Evolutionary conservation across 73 alveolate species (phyloP).

Genomic region (Paramecium caudatum): DNA sequence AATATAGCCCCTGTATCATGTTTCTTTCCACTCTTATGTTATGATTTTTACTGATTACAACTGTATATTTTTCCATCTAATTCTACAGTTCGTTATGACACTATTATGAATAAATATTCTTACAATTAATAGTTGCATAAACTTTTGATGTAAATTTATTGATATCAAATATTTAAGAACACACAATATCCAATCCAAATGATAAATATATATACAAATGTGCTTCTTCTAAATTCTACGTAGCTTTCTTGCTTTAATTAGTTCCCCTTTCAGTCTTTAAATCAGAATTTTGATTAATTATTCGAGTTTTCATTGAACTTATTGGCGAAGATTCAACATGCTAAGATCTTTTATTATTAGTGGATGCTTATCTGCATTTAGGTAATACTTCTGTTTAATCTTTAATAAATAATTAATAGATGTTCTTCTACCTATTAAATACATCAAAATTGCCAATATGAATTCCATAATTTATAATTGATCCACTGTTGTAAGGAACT

Average conservation of each 20-base stretch:
- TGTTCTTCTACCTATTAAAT: slow-evolving; percentile 6
- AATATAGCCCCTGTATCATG: slow-evolving; percentile 3
- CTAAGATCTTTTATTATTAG: background rate
- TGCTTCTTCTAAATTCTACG: background rate
- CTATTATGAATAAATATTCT: slow-evolving; percentile 24
- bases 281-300: background rate
- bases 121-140: slow-evolving; percentile 58
- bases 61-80: slow-evolving; percentile 7
- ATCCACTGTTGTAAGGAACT: slow-evolving; percentile 14
- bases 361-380: background rate
- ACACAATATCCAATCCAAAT: slow-evolving; percentile 46
- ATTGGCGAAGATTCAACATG: slow-evolving; percentile 32
- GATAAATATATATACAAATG: slow-evolving; percentile 3
- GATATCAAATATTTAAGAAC: background rate
- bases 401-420: background rate
- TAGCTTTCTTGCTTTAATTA: background rate
- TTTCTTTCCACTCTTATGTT: slow-evolving; percentile 23
- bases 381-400: slow-evolving; percentile 1
- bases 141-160: slow-evolving; percentile 1
- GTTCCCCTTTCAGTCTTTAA: slow-evolving; percentile 32
- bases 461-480: slow-evolving; percentile 5
- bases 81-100: slow-evolving; percentile 21
- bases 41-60: background rate
- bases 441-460: slow-evolving; percentile 40
- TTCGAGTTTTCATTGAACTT: background rate